A percentile compares a stretch with the other conserved stretches of the same genome.
phyloP scores from a whole-genome alignment of 495 filamentous ascomycete genomes.

The Amphirosellinia nigrospora region DNA sequence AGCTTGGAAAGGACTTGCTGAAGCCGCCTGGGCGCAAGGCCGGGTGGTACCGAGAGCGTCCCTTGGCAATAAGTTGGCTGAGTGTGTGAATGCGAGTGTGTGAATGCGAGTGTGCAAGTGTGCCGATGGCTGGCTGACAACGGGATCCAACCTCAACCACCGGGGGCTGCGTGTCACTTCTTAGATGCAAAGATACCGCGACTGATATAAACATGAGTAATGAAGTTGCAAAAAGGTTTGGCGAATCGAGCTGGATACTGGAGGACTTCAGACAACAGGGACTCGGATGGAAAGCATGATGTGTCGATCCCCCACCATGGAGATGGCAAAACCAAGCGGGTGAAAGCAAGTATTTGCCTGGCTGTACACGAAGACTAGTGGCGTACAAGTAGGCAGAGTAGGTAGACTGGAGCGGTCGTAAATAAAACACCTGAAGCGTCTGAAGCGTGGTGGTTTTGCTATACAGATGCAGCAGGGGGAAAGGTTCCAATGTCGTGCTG shows the following conservation, averaged over 20 bases:
- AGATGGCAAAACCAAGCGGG: not conserved
- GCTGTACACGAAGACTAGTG: not conserved
- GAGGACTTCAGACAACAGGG: not conserved
- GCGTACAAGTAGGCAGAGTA: no score
- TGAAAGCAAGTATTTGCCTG: not conserved
- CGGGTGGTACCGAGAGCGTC: constrained; percentile 9
- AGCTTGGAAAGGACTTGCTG: not conserved
- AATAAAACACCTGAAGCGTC: not conserved
- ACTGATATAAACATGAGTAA: constrained; percentile 13
- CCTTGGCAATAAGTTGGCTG: not conserved
- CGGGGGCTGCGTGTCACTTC: constrained; percentile 11
- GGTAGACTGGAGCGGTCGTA: not conserved
- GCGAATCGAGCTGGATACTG: constrained; percentile 3
- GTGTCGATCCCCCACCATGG: constrained; percentile 19
- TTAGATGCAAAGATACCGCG: not conserved
- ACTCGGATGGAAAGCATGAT: not conserved
- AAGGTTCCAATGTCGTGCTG: constrained; percentile 4
- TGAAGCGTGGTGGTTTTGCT: constrained; percentile 16
- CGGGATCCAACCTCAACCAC: constrained; percentile 13
- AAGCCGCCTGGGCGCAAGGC: not conserved
- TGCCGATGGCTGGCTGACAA: constrained; percentile 20
- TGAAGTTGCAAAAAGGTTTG: not conserved
- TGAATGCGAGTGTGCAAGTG: no score
- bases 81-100: constrained; percentile 16
- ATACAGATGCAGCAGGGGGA: constrained; percentile 15